Percentiles rank a stretch among this genome's conserved stretches.
Evolutionary conservation across 2,329 filamentous ascomycete species (phyloP).

Genomic region (Teratosphaeria epicoccoides): DNA sequence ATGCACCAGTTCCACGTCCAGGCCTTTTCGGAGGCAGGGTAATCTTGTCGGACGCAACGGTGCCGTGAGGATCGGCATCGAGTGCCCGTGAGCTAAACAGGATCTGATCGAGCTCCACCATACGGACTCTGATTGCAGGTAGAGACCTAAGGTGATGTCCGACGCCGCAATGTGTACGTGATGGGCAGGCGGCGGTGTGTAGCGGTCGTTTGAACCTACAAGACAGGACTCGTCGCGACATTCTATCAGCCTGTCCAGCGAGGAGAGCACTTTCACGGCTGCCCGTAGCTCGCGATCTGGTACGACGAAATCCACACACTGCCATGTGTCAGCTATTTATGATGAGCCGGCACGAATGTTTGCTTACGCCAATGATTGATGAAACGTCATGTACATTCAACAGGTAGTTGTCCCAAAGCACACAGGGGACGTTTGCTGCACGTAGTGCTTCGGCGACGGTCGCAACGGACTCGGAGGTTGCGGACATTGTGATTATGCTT

Average conservation of each 20-base stretch:
- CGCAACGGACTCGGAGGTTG: background rate
- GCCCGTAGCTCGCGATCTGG: background rate
- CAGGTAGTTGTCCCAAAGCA: background rate
- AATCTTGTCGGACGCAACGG: background rate
- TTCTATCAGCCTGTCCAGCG: background rate
- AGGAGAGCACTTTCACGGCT: background rate
- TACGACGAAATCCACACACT: background rate
- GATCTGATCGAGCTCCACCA: background rate
- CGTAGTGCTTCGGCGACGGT: background rate
- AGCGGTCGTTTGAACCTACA: background rate
- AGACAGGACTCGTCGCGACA: background rate
- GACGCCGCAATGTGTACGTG: background rate
- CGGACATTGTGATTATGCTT: background rate
- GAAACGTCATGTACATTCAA: background rate
- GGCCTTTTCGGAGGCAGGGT: background rate
- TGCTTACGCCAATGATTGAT: background rate
- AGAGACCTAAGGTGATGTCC: background rate
- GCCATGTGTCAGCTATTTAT: background rate
- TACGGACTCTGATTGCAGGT: background rate
- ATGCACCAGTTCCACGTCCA: background rate
- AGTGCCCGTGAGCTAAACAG: background rate
- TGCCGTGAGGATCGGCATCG: background rate
- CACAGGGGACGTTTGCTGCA: too few species aligned
- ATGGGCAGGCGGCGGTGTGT: background rate
- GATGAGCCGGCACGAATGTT: background rate